These are phyloP conservation scores for Clarireedia paspali DNA, from an alignment of 2,329 filamentous ascomycete genomes.

Conservation along the genomic window DNA sequence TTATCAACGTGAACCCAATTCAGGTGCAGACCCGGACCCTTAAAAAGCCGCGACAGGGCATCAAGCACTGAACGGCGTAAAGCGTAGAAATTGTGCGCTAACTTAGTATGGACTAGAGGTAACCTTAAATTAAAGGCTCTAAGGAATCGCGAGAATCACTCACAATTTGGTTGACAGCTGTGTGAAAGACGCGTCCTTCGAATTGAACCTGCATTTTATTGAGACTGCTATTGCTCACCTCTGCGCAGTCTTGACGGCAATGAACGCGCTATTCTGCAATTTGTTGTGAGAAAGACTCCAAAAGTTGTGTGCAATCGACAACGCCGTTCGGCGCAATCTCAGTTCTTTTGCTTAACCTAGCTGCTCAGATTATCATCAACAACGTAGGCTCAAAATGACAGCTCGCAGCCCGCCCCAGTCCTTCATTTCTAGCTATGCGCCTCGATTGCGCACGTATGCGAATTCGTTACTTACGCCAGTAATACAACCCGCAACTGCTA, in stretches of 20 bases:
- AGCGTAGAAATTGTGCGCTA: no score
- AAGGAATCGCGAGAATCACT: not conserved
- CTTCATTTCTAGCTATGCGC: slow-evolving; percentile 85
- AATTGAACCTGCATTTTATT: not conserved
- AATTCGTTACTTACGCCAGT: slow-evolving; percentile 87
- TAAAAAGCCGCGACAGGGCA: no score
- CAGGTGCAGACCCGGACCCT: no score
- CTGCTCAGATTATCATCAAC: not conserved
- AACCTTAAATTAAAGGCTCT: not conserved
- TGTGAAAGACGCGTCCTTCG: not conserved
- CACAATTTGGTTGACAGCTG: not conserved
- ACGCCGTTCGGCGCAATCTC: not conserved
- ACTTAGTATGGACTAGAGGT: no score
- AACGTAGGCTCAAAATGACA: slow-evolving; percentile 18
- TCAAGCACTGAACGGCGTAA: no score
- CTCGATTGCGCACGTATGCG: slow-evolving; percentile 80
- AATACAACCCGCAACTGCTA: slow-evolving; percentile 59
- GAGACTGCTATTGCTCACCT: not conserved
- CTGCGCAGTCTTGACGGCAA: not conserved
- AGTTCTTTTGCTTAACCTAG: not conserved
- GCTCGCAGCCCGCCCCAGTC: slow-evolving; percentile 58
- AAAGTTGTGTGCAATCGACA: not conserved
- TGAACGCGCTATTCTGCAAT: not conserved
- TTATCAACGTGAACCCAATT: no score
- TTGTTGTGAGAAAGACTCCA: not conserved